Percentiles rank a stretch among this genome's conserved stretches.
Conservation (phyloP, 2,329 filamentous ascomycete species). For the Macrophomina tecta region DNA sequence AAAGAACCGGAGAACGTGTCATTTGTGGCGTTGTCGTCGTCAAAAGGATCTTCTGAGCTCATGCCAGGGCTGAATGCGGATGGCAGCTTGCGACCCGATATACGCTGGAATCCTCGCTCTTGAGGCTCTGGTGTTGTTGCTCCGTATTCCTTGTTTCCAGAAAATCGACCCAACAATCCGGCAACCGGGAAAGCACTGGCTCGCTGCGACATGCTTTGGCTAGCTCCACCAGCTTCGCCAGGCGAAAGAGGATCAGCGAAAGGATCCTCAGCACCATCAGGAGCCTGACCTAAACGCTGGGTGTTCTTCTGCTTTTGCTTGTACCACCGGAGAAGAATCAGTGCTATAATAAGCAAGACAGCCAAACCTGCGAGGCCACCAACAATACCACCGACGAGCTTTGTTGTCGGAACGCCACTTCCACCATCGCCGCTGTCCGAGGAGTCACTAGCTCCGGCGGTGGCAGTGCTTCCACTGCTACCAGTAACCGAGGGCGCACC, state of each 20-base stretch:
- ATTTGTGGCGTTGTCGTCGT: constrained; percentile 36
- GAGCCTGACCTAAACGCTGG: constrained; percentile 28
- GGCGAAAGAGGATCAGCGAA: constrained; percentile 28
- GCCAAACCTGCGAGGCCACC: constrained; percentile 65
- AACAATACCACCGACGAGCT: constrained; percentile 67
- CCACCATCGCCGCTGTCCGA: constrained; percentile 29
- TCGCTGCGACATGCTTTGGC: constrained; percentile 49
- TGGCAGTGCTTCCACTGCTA: constrained; percentile 18
- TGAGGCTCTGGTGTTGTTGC: constrained; percentile 25
- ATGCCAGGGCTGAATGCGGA: constrained; percentile 57
- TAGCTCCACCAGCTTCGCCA: constrained; percentile 17
- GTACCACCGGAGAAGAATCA: constrained; percentile 61
- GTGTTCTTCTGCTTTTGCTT: constrained; percentile 41
- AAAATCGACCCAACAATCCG: constrained; percentile 45
- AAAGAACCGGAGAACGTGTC: constrained; percentile 47
- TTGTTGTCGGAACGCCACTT: constrained; percentile 52
- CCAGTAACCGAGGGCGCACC: constrained; percentile 32
- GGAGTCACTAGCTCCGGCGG: constrained; percentile 22
- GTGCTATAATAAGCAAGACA: constrained; percentile 55
- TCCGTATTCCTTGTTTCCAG: constrained; percentile 45
- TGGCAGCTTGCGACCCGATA: constrained; percentile 56
- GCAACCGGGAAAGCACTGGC: constrained; percentile 48
- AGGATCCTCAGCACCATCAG: constrained; percentile 25
- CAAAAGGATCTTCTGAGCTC: constrained; percentile 41
- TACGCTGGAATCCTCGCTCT: constrained; percentile 54